phyloP scores from a whole-genome alignment of 495 filamentous ascomycete species.

The Cairneyella variabilis region DNA sequence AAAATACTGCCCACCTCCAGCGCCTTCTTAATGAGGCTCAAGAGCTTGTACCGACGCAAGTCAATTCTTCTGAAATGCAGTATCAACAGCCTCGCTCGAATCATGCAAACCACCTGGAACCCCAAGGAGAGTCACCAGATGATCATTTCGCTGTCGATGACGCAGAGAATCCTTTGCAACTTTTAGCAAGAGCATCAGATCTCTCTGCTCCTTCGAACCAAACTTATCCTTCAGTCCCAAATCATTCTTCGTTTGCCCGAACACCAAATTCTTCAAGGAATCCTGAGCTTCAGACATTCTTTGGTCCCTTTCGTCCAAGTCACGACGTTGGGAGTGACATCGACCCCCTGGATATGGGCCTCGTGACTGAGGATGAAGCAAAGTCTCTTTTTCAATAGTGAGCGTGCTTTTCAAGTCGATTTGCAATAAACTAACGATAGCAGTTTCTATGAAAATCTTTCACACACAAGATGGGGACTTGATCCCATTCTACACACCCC shows the following conservation, averaged over 20 bases:
- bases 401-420: slow-evolving; percentile 22
- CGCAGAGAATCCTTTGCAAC: slow-evolving; percentile 69
- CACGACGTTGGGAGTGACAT: slow-evolving; percentile 57
- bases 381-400: slow-evolving; percentile 62
- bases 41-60: slow-evolving; percentile 21
- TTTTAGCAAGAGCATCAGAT: slow-evolving; percentile 67
- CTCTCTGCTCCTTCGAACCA: slow-evolving; percentile 52
- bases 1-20: slow-evolving; percentile 52
- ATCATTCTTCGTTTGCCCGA: background rate
- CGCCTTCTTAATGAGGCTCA: slow-evolving; percentile 48
- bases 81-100: background rate
- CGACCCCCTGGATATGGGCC: slow-evolving; percentile 64
- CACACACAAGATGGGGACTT: slow-evolving; percentile 71
- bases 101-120: background rate
- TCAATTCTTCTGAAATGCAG: background rate
- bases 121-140: slow-evolving; percentile 17
- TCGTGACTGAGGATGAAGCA: slow-evolving; percentile 58
- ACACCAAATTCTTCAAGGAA: background rate
- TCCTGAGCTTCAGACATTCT: slow-evolving; percentile 45
- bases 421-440: background rate
- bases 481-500: slow-evolving; percentile 62
- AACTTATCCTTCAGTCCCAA: background rate
- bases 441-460: slow-evolving; percentile 66
- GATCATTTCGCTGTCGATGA: slow-evolving; percentile 61
- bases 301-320: slow-evolving; percentile 55